Percentiles rank a stretch among this genome's conserved stretches.
Evolutionary conservation across 768 basidiomycete species (phyloP).

Genomic region (Phylloporus rhodoxanthus): DNA sequence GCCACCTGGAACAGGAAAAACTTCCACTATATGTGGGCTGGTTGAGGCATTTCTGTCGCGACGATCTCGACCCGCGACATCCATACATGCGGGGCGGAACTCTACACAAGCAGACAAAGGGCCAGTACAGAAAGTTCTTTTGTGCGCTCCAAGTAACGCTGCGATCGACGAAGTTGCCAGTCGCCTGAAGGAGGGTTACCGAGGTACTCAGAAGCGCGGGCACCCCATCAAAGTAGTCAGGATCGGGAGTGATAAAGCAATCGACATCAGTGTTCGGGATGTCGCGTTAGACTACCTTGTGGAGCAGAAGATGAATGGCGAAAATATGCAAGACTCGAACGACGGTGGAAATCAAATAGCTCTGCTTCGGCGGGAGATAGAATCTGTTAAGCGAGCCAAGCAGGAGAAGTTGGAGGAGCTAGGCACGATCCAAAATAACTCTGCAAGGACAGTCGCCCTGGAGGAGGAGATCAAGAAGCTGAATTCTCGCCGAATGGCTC

Average conservation of each 20-base stretch:
- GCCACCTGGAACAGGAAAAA: slow-evolving; percentile 98
- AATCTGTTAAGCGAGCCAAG: slow-evolving; percentile 55
- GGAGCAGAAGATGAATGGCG: slow-evolving; percentile 59
- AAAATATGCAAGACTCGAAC: slow-evolving; percentile 35
- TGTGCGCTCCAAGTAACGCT: slow-evolving; percentile 97
- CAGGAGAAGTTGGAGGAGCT: slow-evolving; percentile 61
- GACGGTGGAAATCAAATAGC: slow-evolving; percentile 57
- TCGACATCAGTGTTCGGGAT: slow-evolving; percentile 77
- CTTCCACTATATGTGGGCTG: slow-evolving; percentile 95
- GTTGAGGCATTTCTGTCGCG: slow-evolving; percentile 73
- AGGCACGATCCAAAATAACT: slow-evolving; percentile 49
- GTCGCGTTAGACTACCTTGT: slow-evolving; percentile 84
- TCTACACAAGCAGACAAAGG: slow-evolving; percentile 36
- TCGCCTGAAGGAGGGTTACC: slow-evolving; percentile 76
- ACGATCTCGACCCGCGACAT: slow-evolving; percentile 43
- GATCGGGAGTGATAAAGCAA: slow-evolving; percentile 70
- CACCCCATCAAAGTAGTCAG: slow-evolving; percentile 79
- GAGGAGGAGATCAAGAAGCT: slow-evolving; percentile 67
- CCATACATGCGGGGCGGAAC: slow-evolving; percentile 45
- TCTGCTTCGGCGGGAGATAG: slow-evolving; percentile 59
- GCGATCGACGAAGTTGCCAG: slow-evolving; percentile 95
- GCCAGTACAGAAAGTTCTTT: slow-evolving; percentile 65
- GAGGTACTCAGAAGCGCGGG: slow-evolving; percentile 47
- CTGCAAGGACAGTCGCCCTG: slow-evolving; percentile 46
- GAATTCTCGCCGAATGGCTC: slow-evolving; percentile 53